These are phyloP conservation scores for Arabis hirsuta DNA, from an alignment of 345 rosid species.

Conservation along the genomic window DNA sequence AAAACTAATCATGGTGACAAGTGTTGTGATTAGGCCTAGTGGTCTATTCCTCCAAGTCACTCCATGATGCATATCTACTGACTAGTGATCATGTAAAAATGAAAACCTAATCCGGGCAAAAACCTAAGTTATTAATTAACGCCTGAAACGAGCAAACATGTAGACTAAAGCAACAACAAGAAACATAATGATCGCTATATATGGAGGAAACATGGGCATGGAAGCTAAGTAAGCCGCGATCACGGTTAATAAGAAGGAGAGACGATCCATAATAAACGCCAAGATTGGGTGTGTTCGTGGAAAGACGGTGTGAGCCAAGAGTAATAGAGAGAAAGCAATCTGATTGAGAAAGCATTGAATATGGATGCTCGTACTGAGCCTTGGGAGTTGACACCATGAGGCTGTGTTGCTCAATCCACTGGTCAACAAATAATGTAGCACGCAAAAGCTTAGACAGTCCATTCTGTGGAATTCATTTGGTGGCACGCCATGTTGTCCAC, in stretches of 20 bases:
- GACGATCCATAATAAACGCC: background rate
- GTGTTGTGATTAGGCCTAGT: too few relatives aligned
- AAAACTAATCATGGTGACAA: too few relatives aligned
- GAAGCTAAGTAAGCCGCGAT: background rate
- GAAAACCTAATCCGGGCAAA: too few relatives aligned
- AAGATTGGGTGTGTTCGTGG: background rate
- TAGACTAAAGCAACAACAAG: background rate
- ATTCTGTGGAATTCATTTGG: background rate
- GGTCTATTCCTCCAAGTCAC: too few relatives aligned
- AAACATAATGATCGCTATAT: conserved; percentile 3
- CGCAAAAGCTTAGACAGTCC: background rate
- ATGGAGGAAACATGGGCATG: conserved; percentile 15
- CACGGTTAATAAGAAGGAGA: background rate
- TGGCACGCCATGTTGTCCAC: background rate
- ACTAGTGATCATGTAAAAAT: too few relatives aligned
- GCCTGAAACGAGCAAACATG: background rate
- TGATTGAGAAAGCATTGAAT: conserved; percentile 9
- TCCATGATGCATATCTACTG: too few relatives aligned
- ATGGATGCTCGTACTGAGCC: conserved; percentile 4
- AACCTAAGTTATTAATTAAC: background rate
- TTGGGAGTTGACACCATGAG: background rate
- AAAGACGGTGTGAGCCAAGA: background rate
- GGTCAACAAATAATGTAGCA: background rate
- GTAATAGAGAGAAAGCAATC: background rate
- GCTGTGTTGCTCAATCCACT: background rate